phyloP scores from a whole-genome alignment of 2,329 filamentous ascomycete species.

The Arachnopeziza araneosa region DNA sequence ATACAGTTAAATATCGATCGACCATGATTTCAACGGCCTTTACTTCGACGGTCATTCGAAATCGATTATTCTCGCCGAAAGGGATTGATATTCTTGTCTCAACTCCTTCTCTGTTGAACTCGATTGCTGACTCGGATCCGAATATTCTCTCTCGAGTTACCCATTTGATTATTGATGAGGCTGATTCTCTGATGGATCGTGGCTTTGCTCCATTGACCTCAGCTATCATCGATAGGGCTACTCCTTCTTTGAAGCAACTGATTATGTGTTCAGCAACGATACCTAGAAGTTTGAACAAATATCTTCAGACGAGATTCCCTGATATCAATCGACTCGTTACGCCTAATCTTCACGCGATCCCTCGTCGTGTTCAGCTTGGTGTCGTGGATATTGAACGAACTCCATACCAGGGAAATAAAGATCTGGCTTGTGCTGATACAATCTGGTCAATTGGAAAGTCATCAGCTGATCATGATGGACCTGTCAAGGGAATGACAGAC shows the following conservation, averaged over 20 bases:
- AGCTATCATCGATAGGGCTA: constrained; percentile 73
- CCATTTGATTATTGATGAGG: constrained; percentile 89
- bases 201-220: constrained; percentile 83
- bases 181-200: constrained; percentile 90
- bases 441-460: constrained; percentile 92
- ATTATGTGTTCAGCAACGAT: constrained; percentile 96
- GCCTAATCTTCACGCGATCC: constrained; percentile 93
- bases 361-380: constrained; percentile 86
- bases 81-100: constrained; percentile 83
- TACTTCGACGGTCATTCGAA: constrained; percentile 73
- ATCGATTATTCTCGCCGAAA: constrained; percentile 70
- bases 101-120: constrained; percentile 83
- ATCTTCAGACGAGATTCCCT: constrained; percentile 76
- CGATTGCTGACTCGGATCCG: constrained; percentile 83
- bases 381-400: constrained; percentile 88
- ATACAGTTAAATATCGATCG: constrained; percentile 81
- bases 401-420: constrained; percentile 91
- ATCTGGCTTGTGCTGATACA: constrained; percentile 87
- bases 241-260: constrained; percentile 77
- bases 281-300: constrained; percentile 79
- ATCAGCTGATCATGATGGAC: constrained; percentile 51
- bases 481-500: constrained; percentile 48
- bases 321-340: constrained; percentile 82
- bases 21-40: constrained; percentile 75
- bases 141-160: constrained; percentile 88